Percentiles rank a stretch among this genome's conserved stretches.
Evolutionary conservation across 2,329 filamentous ascomycete species (phyloP).

Genomic region (Tolypocladium guangdongense): DNA sequence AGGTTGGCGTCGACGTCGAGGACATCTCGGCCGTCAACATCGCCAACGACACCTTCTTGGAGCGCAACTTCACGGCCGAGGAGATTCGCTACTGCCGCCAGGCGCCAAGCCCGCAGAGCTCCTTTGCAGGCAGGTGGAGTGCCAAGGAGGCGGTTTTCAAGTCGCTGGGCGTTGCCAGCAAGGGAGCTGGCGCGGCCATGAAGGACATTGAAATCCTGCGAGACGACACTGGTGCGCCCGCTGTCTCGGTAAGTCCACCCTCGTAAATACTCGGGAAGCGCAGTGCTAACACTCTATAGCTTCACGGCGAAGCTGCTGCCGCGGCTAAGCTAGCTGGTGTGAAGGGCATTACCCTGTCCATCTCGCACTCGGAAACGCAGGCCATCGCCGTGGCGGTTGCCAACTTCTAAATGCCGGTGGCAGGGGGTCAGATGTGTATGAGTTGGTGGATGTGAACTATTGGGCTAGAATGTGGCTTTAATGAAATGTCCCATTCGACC

Average conservation of each 20-base stretch:
- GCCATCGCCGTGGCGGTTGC: conserved; percentile 90
- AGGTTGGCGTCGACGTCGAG: conserved; percentile 91
- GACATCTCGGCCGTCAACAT: conserved; percentile 80
- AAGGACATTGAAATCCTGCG: conserved; percentile 90
- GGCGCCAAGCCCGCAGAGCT: conserved; percentile 70
- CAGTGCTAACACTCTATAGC: conserved; percentile 42
- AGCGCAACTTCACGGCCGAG: conserved; percentile 81
- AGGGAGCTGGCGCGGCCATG: conserved; percentile 79
- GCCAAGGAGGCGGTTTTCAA: conserved; percentile 99
- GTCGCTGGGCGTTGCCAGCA: conserved; percentile 75
- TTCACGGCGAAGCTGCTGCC: conserved; percentile 72
- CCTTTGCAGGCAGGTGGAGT: conserved; percentile 91
- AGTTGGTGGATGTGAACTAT: not conserved
- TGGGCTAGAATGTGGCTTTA: not conserved
- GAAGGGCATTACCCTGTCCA: conserved; percentile 82
- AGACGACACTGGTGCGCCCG: conserved; percentile 71
- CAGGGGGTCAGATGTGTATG: conserved; percentile 6
- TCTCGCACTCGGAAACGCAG: conserved; percentile 90
- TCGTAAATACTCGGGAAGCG: not conserved
- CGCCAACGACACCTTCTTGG: conserved; percentile 84
- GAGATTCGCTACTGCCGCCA: conserved; percentile 83
- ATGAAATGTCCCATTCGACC: not conserved
- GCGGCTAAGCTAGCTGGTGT: conserved; percentile 81
- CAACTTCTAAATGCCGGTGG: conserved; percentile 45
- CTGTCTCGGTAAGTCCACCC: conserved; percentile 63